Base-by-base conservation (phyloP, 139 green algal species). In the Chlorokybus atmophyticus region DNA sequence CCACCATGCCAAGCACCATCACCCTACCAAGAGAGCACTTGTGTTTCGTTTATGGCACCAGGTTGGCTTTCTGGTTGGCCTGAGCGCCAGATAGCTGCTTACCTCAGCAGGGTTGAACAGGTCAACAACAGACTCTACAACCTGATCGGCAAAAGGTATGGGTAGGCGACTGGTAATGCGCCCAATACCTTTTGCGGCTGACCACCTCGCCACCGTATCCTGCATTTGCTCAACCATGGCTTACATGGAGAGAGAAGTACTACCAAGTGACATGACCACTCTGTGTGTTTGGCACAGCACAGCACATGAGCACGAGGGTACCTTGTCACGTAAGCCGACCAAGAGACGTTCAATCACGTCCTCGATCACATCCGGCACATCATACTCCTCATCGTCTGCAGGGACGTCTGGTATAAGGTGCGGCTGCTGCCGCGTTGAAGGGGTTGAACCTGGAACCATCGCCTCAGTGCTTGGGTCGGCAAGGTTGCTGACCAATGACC, bases 131-230 rank as follows among this genome's bases (percentile, higher is more conserved):
- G 60, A 60, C 5, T 59, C 71, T 24, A 89, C 73, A 24, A 98
- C 83, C 38, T 98, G 83, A 31, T 93, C 83, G 0, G 54, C 83
- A 30, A 98, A 69, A 50, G 83, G 76, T 29, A 64, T 42, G 1
- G 91, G 86, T 50, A 99, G 78, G 24, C 85, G 73, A 17, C 63
- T 77, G 1, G 80, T 78, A n/a, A 99, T 49, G 0, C 91, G 74
- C 0, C 83, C 89, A 17, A 97, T 24, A 3, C 91, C 91, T 71
- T 96, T 97, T 47, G 88, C 88, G 4, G 80, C 85, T 5, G 72
- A 84, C 89, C 89, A 97, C 10, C 91, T 71, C 51, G 97, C 90
- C 10, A 92, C 74, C 0, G 90, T 97, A 74, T 98, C 90, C 60
- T 68, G 35, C 35, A 44, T 44, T 10, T 44, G 35, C 35, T 21